These are phyloP conservation scores for Aspergillus piperis DNA, from an alignment of 2,329 filamentous ascomycete species.

Conservation along the genomic window DNA sequence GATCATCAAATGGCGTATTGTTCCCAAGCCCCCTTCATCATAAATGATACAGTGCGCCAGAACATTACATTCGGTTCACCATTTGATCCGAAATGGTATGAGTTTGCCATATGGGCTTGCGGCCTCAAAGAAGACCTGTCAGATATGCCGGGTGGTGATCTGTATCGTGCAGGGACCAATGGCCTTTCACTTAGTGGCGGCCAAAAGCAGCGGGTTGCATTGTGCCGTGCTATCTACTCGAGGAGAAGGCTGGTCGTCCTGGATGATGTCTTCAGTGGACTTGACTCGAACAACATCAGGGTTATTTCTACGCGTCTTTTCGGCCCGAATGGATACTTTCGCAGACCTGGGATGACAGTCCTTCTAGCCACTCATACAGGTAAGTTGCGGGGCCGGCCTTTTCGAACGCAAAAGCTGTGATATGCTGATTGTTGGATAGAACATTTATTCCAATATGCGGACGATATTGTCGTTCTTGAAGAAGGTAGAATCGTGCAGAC, in stretches of 20 bases:
- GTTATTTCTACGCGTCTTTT: not conserved
- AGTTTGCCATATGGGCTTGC: constrained; percentile 26
- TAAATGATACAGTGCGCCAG: constrained; percentile 22
- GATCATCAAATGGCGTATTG: constrained; percentile 22
- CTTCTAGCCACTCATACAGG: constrained; percentile 6
- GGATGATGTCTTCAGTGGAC: constrained; percentile 7
- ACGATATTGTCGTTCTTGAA: too few species aligned
- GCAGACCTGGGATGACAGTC: not conserved
- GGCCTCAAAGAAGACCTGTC: constrained; percentile 31
- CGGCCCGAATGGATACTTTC: not conserved
- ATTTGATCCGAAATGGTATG: constrained; percentile 33
- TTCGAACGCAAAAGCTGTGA: too few species aligned
- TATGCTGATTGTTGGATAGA: too few species aligned
- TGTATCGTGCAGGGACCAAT: constrained; percentile 44
- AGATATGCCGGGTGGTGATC: constrained; percentile 29
- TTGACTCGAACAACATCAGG: not conserved
- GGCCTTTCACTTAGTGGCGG: constrained; percentile 50
- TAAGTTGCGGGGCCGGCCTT: too few species aligned
- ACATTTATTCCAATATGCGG: too few species aligned
- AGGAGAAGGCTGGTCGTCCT: not conserved
- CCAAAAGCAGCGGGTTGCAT: constrained; percentile 46
- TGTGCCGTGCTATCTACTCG: constrained; percentile 7
- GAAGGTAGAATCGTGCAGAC: too few species aligned
- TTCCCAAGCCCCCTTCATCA: constrained; percentile 23
- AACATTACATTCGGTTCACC: constrained; percentile 28